phyloP scores from a whole-genome alignment of 148 eudicot species.

The Fagopyrum tataricum region DNA sequence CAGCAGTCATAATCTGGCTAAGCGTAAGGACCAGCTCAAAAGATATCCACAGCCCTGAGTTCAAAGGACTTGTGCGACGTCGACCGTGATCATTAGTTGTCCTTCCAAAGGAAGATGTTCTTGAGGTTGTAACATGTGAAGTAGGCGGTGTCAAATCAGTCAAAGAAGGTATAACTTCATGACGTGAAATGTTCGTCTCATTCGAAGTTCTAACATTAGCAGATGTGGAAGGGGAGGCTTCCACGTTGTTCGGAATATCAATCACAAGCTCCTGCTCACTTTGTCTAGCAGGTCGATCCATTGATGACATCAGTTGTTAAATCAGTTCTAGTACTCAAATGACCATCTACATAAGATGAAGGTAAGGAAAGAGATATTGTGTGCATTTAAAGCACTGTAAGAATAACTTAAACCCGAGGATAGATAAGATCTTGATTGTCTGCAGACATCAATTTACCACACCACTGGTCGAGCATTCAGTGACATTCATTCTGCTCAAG shows the following conservation, averaged over 20 bases:
- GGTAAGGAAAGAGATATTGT: no score
- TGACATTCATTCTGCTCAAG: neutral
- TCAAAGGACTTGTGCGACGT: constrained; percentile 72
- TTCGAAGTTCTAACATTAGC: constrained; percentile 35
- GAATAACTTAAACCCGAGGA: neutral
- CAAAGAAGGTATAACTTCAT: constrained; percentile 42
- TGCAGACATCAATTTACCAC: neutral
- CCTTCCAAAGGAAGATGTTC: constrained; percentile 54
- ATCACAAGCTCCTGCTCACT: constrained; percentile 46
- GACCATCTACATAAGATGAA: neutral
- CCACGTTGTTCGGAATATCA: constrained; percentile 29
- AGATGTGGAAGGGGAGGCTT: constrained; percentile 32
- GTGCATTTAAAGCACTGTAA: neutral
- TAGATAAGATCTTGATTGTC: neutral
- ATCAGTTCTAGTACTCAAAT: neutral
- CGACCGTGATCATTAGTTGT: constrained; percentile 60
- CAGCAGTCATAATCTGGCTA: constrained; percentile 74
- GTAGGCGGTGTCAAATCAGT: constrained; percentile 44
- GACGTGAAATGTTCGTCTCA: constrained; percentile 35
- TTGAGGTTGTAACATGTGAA: constrained; percentile 42
- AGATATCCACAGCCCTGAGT: constrained; percentile 89
- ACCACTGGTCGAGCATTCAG: neutral
- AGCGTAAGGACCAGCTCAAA: constrained; percentile 69
- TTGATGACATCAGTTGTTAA: neutral
- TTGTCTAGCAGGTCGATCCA: constrained; percentile 25